A percentile compares a stretch with the other conserved stretches of the same genome.
phyloP scores from a whole-genome alignment of 805 yeast genomes.

The Diddensiella caesifluorescens region DNA sequence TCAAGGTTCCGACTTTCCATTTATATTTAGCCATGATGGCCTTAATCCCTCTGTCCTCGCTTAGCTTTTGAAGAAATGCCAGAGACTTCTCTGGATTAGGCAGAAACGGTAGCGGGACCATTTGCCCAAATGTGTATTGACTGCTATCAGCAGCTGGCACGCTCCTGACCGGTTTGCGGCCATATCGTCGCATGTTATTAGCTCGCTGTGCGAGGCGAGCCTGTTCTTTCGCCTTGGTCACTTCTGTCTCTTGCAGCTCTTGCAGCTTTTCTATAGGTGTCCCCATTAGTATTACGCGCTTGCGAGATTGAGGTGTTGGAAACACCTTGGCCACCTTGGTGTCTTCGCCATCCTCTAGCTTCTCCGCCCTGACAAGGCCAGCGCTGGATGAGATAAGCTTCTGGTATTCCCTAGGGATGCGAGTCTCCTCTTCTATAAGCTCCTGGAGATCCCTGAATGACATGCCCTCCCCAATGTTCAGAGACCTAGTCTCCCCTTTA shows the following conservation, averaged over 20 bases:
- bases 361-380: constrained; percentile 23
- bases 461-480: constrained; percentile 16
- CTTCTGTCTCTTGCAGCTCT: constrained; percentile 23
- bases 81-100: constrained; percentile 31
- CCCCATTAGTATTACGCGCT: constrained; percentile 30
- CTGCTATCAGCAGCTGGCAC: constrained; percentile 11
- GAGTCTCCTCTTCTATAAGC: constrained; percentile 25
- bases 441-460: constrained; percentile 23
- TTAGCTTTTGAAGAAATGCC: constrained; percentile 28
- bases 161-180: constrained; percentile 16
- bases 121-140: constrained; percentile 30
- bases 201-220: constrained; percentile 16
- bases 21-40: constrained; percentile 34
- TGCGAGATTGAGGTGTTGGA: constrained; percentile 14
- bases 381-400: constrained; percentile 29
- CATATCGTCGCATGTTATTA: constrained; percentile 13
- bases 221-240: constrained; percentile 19
- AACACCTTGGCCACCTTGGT: constrained; percentile 14
- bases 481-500: constrained; percentile 14
- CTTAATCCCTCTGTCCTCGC: constrained; percentile 33
- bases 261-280: constrained; percentile 25
- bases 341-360: constrained; percentile 12
- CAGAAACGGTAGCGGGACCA: constrained; percentile 29
- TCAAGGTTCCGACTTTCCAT: constrained; percentile 32
- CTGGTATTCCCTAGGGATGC: constrained; percentile 28